phyloP scores from a whole-genome alignment of 2,329 filamentous ascomycete species.

The Colletotrichum horii region DNA sequence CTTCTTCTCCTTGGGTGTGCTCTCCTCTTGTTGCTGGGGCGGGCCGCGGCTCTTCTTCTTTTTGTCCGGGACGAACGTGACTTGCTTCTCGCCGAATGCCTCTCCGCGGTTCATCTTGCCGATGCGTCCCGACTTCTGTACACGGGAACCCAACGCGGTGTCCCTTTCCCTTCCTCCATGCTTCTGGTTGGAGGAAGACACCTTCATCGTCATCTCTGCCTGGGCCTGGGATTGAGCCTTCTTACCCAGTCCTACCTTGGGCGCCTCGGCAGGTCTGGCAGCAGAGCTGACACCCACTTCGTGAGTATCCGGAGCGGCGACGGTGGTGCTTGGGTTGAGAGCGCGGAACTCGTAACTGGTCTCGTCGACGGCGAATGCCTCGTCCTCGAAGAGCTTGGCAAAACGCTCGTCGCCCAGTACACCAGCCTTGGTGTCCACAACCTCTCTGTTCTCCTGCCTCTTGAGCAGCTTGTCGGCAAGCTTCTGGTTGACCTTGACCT shows the following conservation, averaged over 20 bases:
- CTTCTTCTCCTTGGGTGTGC: constrained; percentile 33
- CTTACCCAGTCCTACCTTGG: constrained; percentile 14
- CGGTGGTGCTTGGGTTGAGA: constrained; percentile 82
- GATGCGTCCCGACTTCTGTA: constrained; percentile 53
- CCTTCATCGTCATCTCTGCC: constrained; percentile 63
- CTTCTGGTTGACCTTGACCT: constrained; percentile 94
- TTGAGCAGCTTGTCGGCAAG: constrained; percentile 77
- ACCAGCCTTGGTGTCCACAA: constrained; percentile 64
- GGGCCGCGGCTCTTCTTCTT: constrained; percentile 43
- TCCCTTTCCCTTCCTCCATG: constrained; percentile 59
- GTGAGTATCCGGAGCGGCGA: constrained; percentile 21
- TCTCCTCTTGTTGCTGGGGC: constrained; percentile 26
- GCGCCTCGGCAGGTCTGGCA: not conserved
- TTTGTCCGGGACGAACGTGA: constrained; percentile 74
- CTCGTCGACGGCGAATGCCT: constrained; percentile 93
- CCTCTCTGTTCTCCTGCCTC: constrained; percentile 64
- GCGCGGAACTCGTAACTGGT: constrained; percentile 83
- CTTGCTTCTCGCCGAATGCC: constrained; percentile 66
- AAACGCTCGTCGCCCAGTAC: constrained; percentile 88
- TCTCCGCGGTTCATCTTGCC: constrained; percentile 51
- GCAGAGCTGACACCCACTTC: constrained; percentile 18
- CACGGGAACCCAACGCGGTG: constrained; percentile 60
- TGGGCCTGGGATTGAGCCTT: constrained; percentile 22
- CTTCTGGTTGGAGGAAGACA: constrained; percentile 72
- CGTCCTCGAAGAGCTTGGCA: constrained; percentile 86